These are phyloP conservation scores for Ceriops tagal DNA, from an alignment of 345 rosid species.

Conservation along the genomic window DNA sequence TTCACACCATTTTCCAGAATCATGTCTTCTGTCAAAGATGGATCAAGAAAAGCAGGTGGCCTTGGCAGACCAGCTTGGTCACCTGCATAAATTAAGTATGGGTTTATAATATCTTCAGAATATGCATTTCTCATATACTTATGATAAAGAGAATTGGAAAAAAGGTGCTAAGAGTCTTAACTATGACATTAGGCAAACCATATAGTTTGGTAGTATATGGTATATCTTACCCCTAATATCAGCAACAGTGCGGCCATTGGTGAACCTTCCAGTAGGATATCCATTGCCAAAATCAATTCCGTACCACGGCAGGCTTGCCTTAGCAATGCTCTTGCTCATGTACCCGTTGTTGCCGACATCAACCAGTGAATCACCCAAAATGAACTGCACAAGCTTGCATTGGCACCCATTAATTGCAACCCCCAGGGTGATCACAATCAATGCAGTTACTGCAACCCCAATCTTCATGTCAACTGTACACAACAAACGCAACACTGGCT, in stretches of 20 bases:
- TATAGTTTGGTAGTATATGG: no score
- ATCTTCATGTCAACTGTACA: conserved; percentile 31
- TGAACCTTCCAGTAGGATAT: conserved; percentile 87
- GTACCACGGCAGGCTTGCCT: conserved; percentile 72
- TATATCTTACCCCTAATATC: conserved; percentile 66
- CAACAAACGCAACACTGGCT: not conserved
- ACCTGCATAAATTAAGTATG: conserved; percentile 37
- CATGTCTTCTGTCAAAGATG: conserved; percentile 65
- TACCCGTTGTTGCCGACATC: conserved; percentile 82
- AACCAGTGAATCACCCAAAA: conserved; percentile 89
- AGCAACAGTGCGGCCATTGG: conserved; percentile 85
- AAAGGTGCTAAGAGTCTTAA: no score
- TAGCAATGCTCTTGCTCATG: conserved; percentile 67
- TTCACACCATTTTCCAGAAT: conserved; percentile 80
- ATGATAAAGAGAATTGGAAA: no score
- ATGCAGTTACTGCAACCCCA: not conserved
- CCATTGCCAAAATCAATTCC: conserved; percentile 92
- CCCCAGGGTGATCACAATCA: conserved; percentile 26
- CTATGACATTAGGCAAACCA: no score
- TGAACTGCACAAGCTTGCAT: conserved; percentile 79
- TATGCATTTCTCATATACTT: no score
- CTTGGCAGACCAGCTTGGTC: conserved; percentile 71
- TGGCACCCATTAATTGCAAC: conserved; percentile 32
- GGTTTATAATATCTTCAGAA: not conserved
- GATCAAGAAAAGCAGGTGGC: conserved; percentile 83